Evolutionary conservation across 106 monocot genomes (phyloP).

Genomic region (Apostasia ramifera): DNA sequence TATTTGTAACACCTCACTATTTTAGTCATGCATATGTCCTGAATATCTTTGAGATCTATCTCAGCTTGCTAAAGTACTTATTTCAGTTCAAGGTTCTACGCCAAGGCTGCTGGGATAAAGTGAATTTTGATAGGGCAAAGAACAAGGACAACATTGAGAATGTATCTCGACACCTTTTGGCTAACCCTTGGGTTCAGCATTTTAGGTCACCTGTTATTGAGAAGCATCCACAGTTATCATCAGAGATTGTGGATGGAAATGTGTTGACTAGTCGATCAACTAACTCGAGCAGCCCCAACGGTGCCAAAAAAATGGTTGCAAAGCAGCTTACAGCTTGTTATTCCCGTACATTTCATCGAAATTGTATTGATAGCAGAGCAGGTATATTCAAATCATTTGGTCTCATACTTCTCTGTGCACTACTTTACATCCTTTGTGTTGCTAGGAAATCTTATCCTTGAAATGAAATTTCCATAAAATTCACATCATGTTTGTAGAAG

Average conservation of each 20-base stretch:
- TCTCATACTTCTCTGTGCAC: too few species aligned
- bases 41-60: background rate
- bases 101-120: conserved; percentile 31
- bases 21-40: background rate
- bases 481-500: too few species aligned
- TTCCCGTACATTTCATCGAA: conserved; percentile 10
- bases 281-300: background rate
- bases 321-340: conserved; percentile 13
- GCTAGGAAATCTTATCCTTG: too few species aligned
- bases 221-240: conserved; percentile 9
- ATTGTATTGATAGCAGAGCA: conserved; percentile 29
- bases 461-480: too few species aligned
- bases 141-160: conserved; percentile 7
- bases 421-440: too few species aligned
- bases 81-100: conserved; percentile 55
- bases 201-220: conserved; percentile 25
- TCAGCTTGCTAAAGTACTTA: background rate
- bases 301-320: conserved; percentile 16
- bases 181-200: conserved; percentile 62
- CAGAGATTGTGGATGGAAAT: conserved; percentile 4
- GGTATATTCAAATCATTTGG: conserved; percentile 13
- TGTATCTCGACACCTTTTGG: conserved; percentile 19
- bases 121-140: conserved; percentile 28
- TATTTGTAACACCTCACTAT: conserved; percentile 1
- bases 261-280: conserved; percentile 7